phyloP scores from a whole-genome alignment of 1,139 yeast species.

The Blastobotrys malaysiensis region DNA sequence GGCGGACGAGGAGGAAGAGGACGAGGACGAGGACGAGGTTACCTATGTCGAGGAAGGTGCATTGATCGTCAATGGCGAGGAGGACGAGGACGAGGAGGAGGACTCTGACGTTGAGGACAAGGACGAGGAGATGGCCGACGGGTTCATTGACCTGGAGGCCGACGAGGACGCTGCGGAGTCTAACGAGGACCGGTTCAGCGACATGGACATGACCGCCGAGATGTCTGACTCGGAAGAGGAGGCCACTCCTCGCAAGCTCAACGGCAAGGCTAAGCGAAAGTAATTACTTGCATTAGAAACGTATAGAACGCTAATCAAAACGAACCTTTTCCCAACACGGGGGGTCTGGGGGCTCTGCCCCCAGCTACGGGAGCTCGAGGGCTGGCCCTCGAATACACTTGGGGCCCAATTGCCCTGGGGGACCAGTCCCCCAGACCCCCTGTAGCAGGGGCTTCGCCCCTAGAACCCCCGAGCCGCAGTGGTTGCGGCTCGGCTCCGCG shows the following conservation, averaged over 20 bases:
- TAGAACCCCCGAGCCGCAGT: no score
- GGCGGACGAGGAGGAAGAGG: constrained; percentile 27
- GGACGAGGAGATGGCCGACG: constrained; percentile 24
- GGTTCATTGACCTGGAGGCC: constrained; percentile 22
- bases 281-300: neutral
- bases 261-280: constrained; percentile 1
- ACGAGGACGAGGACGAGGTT: constrained; percentile 38
- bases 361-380: no score
- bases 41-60: constrained; percentile 52
- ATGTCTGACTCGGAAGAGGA: constrained; percentile 11
- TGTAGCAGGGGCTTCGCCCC: no score
- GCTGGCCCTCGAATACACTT: no score
- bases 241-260: neutral
- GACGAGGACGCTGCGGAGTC: constrained; percentile 24
- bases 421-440: no score
- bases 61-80: constrained; percentile 40
- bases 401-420: no score
- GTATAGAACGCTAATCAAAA: neutral
- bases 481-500: neutral
- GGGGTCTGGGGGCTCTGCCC: no score
- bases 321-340: no score
- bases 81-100: constrained; percentile 38
- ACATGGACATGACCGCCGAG: constrained; percentile 22
- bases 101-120: constrained; percentile 35
- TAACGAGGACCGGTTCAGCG: constrained; percentile 26